Percentiles rank a stretch among this genome's conserved stretches.
Evolutionary conservation across 225 moss, liverwort and hornwort species (phyloP).

Genomic region (Pleurozium schreberi): DNA sequence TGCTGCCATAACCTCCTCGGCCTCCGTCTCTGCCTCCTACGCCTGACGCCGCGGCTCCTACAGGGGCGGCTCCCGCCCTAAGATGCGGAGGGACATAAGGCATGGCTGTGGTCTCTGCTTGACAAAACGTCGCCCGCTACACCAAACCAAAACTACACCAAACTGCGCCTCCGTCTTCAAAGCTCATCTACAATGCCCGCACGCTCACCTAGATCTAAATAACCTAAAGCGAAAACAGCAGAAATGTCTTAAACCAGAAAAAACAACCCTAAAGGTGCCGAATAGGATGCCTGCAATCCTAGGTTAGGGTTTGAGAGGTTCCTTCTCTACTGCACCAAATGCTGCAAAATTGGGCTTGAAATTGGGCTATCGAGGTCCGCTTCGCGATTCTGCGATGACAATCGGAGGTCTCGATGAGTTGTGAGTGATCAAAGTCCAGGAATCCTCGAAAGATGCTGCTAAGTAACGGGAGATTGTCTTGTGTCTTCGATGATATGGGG

Average conservation of each 20-base stretch:
- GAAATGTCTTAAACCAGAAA: not conserved
- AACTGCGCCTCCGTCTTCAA: not conserved
- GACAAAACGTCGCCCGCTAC: not conserved
- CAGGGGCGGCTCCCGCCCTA: conserved; percentile 93
- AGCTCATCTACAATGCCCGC: conserved; percentile 21
- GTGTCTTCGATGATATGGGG: not conserved
- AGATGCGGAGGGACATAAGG: conserved; percentile 99
- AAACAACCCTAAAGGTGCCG: not conserved
- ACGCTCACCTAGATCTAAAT: not conserved
- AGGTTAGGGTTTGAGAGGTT: conserved; percentile 27
- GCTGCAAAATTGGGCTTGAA: conserved; percentile 26
- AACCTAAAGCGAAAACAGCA: not conserved
- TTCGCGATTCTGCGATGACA: not conserved
- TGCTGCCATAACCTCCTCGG: conserved; percentile 58
- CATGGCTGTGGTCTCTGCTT: conserved; percentile 60
- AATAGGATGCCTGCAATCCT: not conserved
- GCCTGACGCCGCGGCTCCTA: conserved; percentile 11
- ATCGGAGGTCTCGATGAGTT: not conserved
- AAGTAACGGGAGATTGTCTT: not conserved
- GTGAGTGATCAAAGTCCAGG: not conserved
- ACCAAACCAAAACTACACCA: not conserved
- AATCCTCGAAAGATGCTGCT: not conserved
- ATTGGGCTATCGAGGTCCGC: not conserved
- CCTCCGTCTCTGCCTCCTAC: conserved; percentile 23
- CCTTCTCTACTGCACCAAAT: conserved; percentile 1